Percentiles rank a stretch among this genome's conserved stretches.
These are phyloP conservation scores for Achlya hypogyna DNA, from an alignment of 352 stramenopile species.

Conservation along the genomic window DNA sequence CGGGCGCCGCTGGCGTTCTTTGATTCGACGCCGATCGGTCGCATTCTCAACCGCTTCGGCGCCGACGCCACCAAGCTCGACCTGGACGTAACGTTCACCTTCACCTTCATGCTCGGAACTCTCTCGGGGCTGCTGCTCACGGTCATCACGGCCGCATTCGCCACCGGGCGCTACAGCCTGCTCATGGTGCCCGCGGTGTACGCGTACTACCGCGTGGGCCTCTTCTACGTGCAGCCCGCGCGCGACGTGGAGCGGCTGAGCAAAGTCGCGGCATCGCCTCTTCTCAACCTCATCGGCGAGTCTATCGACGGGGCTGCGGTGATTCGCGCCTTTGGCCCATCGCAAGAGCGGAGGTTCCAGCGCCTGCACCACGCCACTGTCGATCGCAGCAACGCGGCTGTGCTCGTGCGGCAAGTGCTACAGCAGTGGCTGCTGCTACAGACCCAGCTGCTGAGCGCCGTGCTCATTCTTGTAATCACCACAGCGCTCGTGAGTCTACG, in stretches of 20 bases:
- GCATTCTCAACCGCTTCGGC: conserved; percentile 87
- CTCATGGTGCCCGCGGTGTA: conserved; percentile 62
- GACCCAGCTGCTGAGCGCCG: conserved; percentile 33
- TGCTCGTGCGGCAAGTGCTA: conserved; percentile 24
- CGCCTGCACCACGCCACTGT: conserved; percentile 22
- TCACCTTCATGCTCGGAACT: conserved; percentile 47
- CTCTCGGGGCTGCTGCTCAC: conserved; percentile 59
- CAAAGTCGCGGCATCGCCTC: conserved; percentile 42
- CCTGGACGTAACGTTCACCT: conserved; percentile 57
- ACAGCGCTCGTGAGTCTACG: conserved; percentile 6
- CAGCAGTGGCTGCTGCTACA: conserved; percentile 33
- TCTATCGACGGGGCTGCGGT: conserved; percentile 22
- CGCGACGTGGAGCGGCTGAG: conserved; percentile 82
- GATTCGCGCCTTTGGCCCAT: background rate
- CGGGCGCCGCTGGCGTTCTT: conserved; percentile 89
- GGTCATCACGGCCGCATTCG: conserved; percentile 61
- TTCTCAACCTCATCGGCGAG: conserved; percentile 78
- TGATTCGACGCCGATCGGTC: conserved; percentile 85
- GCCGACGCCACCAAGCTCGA: conserved; percentile 91
- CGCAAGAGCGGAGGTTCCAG: background rate
- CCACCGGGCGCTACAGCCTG: conserved; percentile 57
- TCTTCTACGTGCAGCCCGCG: conserved; percentile 50
- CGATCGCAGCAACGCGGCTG: conserved; percentile 26
- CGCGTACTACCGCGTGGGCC: conserved; percentile 49
- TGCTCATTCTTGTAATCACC: conserved; percentile 26